Conservation (phyloP, 805 yeast species). For the Debaryomyces castellii region DNA sequence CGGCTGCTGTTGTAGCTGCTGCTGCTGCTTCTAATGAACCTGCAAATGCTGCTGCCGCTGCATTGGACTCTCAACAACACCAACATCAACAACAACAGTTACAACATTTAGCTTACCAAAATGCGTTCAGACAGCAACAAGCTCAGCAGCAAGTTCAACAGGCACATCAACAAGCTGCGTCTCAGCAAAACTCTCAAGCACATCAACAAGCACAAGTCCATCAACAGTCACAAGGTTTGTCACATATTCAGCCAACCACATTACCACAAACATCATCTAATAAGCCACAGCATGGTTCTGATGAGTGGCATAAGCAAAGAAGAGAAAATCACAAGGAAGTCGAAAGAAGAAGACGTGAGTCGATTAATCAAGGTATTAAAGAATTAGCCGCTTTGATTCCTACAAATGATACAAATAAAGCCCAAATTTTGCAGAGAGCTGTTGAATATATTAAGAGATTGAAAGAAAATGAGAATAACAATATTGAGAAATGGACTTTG, state of each 20-base stretch:
- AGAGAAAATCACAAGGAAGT: constrained; percentile 94
- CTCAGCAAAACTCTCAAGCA: constrained; percentile 6
- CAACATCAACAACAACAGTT: constrained; percentile 19
- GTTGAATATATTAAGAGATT: constrained; percentile 87
- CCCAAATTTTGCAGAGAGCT: constrained; percentile 84
- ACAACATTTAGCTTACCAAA: constrained; percentile 15
- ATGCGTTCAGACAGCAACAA: constrained; percentile 15
- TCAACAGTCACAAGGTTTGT: constrained; percentile 13
- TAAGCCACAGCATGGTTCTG: constrained; percentile 71
- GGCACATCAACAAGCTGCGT: constrained; percentile 11
- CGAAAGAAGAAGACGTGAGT: constrained; percentile 87
- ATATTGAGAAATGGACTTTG: constrained; percentile 91
- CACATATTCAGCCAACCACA: constrained; percentile 34
- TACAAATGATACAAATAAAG: constrained; percentile 82
- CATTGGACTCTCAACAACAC: constrained; percentile 18
- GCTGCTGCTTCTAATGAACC: constrained; percentile 32
- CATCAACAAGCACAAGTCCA: constrained; percentile 12
- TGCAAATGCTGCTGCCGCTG: constrained; percentile 22
- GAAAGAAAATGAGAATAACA: constrained; percentile 85
- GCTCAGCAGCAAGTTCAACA: constrained; percentile 17
- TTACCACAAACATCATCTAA: constrained; percentile 15
- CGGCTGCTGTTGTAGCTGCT: constrained; percentile 39
- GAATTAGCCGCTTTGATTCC: constrained; percentile 78
- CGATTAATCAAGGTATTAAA: constrained; percentile 82
- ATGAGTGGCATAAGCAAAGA: constrained; percentile 81